Conservation (phyloP, 2,329 filamentous ascomycete species). For the Fusarium praegraminearum region DNA sequence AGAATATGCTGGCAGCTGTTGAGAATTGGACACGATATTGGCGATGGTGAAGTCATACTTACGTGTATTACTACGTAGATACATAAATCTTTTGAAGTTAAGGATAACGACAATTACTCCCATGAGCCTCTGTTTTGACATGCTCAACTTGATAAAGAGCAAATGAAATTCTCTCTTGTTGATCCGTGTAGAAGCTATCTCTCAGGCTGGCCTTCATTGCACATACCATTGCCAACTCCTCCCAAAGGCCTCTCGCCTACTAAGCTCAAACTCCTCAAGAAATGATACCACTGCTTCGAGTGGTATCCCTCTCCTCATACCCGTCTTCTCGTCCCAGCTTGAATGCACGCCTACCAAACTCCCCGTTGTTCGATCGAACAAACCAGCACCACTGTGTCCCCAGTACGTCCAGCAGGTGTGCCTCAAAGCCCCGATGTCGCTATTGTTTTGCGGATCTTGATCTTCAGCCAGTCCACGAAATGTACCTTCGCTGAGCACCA, state of each 20-base stretch:
- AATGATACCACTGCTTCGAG: constrained; percentile 60
- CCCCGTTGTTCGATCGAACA: constrained; percentile 56
- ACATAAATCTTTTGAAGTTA: constrained; percentile 21
- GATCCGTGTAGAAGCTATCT: neutral
- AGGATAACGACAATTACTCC: constrained; percentile 12
- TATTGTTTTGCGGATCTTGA: constrained; percentile 62
- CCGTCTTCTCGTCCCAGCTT: constrained; percentile 65
- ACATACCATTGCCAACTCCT: constrained; percentile 34
- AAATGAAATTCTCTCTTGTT: neutral
- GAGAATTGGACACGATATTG: constrained; percentile 30
- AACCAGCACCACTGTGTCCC: constrained; percentile 65
- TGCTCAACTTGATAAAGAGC: neutral
- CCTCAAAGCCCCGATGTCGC: constrained; percentile 63
- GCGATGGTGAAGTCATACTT: constrained; percentile 26
- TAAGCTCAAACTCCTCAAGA: constrained; percentile 41
- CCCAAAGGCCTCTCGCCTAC: constrained; percentile 4
- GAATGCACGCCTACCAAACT: constrained; percentile 64
- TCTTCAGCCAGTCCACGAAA: constrained; percentile 55
- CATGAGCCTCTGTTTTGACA: too few species aligned
- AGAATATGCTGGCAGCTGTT: constrained; percentile 14
- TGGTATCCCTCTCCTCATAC: constrained; percentile 63
- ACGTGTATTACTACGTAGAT: constrained; percentile 25
- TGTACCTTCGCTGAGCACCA: constrained; percentile 59
- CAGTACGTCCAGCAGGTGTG: constrained; percentile 70
- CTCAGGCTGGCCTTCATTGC: neutral